phyloP scores from a whole-genome alignment of 2,329 filamentous ascomycete species.

The Graphium sp. region DNA sequence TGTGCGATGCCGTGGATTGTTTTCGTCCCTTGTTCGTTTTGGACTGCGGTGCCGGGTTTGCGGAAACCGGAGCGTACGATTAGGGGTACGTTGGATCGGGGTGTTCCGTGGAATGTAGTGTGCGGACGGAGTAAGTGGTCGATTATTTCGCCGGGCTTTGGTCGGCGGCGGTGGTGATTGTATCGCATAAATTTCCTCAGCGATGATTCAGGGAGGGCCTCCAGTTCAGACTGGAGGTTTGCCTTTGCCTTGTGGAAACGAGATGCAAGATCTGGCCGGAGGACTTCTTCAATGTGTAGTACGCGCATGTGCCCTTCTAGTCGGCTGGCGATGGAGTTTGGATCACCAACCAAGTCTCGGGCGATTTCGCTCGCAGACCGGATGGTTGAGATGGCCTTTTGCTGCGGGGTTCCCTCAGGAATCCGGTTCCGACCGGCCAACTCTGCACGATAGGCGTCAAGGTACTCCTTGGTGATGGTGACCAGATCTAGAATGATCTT shows the following conservation, averaged over 20 bases:
- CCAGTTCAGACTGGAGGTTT: not conserved
- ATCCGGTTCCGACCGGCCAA: too few relatives aligned
- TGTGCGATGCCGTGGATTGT: constrained; percentile 12
- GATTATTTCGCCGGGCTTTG: constrained; percentile 5
- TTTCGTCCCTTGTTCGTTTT: not conserved
- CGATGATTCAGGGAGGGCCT: not conserved
- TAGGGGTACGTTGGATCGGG: constrained; percentile 16
- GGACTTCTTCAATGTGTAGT: constrained; percentile 20
- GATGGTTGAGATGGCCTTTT: constrained; percentile 2
- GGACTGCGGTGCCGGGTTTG: constrained; percentile 13
- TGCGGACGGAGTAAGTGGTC: constrained; percentile 16
- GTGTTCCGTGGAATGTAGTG: constrained; percentile 23
- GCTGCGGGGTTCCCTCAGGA: too few relatives aligned
- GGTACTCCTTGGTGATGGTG: not conserved
- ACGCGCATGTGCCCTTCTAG: constrained; percentile 15
- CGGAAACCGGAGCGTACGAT: constrained; percentile 26
- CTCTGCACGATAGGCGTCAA: too few relatives aligned
- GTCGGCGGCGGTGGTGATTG: too few relatives aligned
- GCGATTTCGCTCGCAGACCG: constrained; percentile 10
- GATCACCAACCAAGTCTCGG: constrained; percentile 13
- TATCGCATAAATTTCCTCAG: not conserved
- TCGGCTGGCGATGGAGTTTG: constrained; percentile 13
- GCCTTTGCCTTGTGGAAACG: constrained; percentile 10
- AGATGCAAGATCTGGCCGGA: constrained; percentile 14
- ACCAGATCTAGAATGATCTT: constrained; percentile 4